Percentiles rank a stretch among this genome's conserved stretches.
Evolutionary conservation across 2,329 filamentous ascomycete species (phyloP).

Genomic region (Chlorencoelia australis): DNA sequence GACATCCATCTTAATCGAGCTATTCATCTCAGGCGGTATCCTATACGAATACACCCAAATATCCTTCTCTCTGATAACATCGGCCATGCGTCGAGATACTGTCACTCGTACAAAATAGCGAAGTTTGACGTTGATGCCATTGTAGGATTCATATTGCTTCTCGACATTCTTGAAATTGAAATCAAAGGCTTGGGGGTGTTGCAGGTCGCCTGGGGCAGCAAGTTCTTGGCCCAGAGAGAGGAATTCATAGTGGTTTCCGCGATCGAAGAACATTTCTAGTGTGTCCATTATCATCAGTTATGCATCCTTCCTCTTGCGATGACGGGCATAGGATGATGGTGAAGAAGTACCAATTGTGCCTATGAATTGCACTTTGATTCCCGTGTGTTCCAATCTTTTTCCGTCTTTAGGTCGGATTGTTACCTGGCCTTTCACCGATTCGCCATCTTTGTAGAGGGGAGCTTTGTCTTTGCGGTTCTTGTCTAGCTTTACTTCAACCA

Average conservation of each 20-base stretch:
- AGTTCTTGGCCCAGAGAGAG: slow-evolving; percentile 94
- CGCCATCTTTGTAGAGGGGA: slow-evolving; percentile 93
- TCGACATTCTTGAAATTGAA: slow-evolving; percentile 99
- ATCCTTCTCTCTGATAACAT: slow-evolving; percentile 97
- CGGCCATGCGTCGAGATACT: slow-evolving; percentile 91
- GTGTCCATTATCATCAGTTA: too few relatives aligned
- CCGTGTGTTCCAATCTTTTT: slow-evolving; percentile 93
- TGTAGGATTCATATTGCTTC: slow-evolving; percentile 99
- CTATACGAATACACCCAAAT: slow-evolving; percentile 99
- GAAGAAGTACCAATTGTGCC: slow-evolving; percentile 70
- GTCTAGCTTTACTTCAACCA: slow-evolving; percentile 96
- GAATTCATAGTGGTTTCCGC: slow-evolving; percentile 98
- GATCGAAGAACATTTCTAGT: slow-evolving; percentile 98
- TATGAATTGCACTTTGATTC: slow-evolving; percentile 99
- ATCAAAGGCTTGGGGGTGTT: slow-evolving; percentile 96
- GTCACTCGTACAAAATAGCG: slow-evolving; percentile 98
- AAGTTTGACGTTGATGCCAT: slow-evolving; percentile 98
- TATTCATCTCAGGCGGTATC: slow-evolving; percentile 96
- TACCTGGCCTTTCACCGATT: slow-evolving; percentile 93
- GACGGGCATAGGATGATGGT: not conserved
- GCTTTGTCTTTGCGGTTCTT: slow-evolving; percentile 96
- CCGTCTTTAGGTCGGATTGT: slow-evolving; percentile 96
- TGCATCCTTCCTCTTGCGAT: not conserved
- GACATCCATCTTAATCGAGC: slow-evolving; percentile 99
- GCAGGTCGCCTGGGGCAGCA: slow-evolving; percentile 90